A percentile compares a stretch with the other conserved stretches of the same genome.
These are phyloP conservation scores for Orbilia quercus DNA, from an alignment of 2,329 filamentous ascomycete genomes.

Conservation along the genomic window DNA sequence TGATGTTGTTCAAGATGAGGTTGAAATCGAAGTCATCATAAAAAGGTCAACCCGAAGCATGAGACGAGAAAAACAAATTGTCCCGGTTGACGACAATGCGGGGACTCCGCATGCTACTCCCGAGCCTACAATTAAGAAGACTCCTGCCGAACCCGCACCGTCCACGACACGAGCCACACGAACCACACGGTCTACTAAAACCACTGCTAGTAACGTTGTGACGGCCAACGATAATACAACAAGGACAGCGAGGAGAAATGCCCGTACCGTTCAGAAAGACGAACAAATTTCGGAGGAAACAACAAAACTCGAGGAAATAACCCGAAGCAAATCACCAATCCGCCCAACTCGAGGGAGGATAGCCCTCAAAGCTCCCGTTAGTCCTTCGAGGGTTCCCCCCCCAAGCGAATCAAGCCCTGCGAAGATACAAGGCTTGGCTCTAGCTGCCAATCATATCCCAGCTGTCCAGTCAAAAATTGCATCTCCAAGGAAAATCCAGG, in stretches of 20 bases:
- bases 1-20: slow-evolving; percentile 27
- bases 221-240: not conserved
- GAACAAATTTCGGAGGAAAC: slow-evolving; percentile 12
- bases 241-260: slow-evolving; percentile 15
- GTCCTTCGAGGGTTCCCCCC: slow-evolving; percentile 15
- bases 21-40: slow-evolving; percentile 42
- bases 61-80: slow-evolving; percentile 8
- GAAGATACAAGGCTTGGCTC: not conserved
- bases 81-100: not conserved
- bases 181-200: not conserved
- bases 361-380: not conserved
- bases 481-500: not conserved
- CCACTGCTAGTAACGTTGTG: not conserved
- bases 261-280: not conserved
- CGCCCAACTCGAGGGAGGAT: not conserved
- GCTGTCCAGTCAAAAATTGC: not conserved
- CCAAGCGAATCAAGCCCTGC: slow-evolving; percentile 5
- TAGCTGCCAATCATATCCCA: not conserved
- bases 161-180: not conserved
- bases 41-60: slow-evolving; percentile 40
- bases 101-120: not conserved
- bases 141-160: not conserved
- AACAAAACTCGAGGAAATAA: too few relatives aligned
- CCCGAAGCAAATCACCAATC: slow-evolving; percentile 16
- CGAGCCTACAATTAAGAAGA: not conserved